Conservation (phyloP, 495 filamentous ascomycete genomes). For the Gamarada debralockiae region DNA sequence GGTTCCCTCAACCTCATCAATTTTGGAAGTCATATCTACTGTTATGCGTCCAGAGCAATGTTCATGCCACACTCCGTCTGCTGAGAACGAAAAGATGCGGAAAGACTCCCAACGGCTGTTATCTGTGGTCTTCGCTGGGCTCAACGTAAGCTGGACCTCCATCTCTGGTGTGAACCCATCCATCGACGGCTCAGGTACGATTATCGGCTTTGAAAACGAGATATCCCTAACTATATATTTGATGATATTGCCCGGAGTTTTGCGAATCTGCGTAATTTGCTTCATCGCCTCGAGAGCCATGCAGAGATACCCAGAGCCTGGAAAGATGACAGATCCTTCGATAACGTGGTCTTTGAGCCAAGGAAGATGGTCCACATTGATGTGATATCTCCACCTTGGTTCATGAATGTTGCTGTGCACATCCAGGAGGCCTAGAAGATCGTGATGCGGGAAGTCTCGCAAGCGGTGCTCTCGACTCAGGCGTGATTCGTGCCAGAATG, state of each 20-base stretch:
- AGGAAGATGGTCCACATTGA: slow-evolving; percentile 32
- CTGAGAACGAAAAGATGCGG: not conserved
- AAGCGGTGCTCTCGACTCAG: slow-evolving; percentile 26
- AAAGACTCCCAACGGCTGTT: not conserved
- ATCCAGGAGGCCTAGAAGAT: slow-evolving; percentile 29
- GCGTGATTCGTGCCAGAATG: slow-evolving; percentile 31
- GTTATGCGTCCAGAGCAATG: not conserved
- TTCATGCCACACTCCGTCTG: not conserved
- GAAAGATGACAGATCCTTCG: slow-evolving; percentile 38
- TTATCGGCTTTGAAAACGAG: not conserved
- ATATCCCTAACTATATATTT: slow-evolving; percentile 4
- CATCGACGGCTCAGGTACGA: not conserved
- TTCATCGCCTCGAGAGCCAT: slow-evolving; percentile 43
- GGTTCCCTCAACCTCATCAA: not conserved
- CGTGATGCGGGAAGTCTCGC: slow-evolving; percentile 24
- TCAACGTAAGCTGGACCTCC: not conserved
- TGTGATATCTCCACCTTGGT: slow-evolving; percentile 31
- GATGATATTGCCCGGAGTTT: not conserved
- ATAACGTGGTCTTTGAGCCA: slow-evolving; percentile 47
- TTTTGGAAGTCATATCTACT: not conserved
- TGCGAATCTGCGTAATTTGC: slow-evolving; percentile 28
- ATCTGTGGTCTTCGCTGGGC: not conserved
- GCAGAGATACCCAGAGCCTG: slow-evolving; percentile 40
- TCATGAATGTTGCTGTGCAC: slow-evolving; percentile 21
- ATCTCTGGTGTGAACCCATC: too few relatives aligned